Conservation (phyloP, 805 yeast species). For the Dipodascopsis tothii region DNA sequence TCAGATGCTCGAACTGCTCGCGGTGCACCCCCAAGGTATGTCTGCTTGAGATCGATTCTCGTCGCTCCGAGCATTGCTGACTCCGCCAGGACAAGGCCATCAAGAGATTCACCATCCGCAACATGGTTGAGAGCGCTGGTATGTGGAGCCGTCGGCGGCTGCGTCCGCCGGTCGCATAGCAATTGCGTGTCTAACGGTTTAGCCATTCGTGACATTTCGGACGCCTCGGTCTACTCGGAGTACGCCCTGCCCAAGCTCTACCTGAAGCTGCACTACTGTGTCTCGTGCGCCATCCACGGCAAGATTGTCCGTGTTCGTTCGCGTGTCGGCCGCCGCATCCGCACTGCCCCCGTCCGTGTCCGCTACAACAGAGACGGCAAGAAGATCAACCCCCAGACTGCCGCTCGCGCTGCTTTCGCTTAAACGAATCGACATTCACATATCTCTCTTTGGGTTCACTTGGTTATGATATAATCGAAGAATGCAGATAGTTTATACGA, state of each 20-base stretch:
- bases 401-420: constrained; percentile 82
- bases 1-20: constrained; percentile 99
- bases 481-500: not conserved
- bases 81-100: constrained; percentile 86
- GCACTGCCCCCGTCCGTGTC: constrained; percentile 98
- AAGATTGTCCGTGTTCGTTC: constrained; percentile 99
- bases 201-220: constrained; percentile 96
- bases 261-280: constrained; percentile 99
- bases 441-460: no score
- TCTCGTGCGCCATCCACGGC: constrained; percentile 99
- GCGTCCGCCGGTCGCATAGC: no score
- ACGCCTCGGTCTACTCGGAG: constrained; percentile 98
- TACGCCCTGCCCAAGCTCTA: constrained; percentile 99
- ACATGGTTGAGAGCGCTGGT: constrained; percentile 98
- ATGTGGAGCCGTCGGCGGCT: no score
- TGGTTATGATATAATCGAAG: no score
- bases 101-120: constrained; percentile 99
- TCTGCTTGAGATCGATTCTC: no score
- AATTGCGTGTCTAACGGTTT: no score
- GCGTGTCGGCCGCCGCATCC: constrained; percentile 94
- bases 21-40: constrained; percentile 89
- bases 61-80: no score
- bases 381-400: constrained; percentile 94
- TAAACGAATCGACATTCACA: constrained; percentile 4
- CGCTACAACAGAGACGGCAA: constrained; percentile 90